Percentiles rank a stretch among this genome's conserved stretches.
These are phyloP conservation scores for Whalleya microplaca DNA, from an alignment of 2,329 filamentous ascomycete genomes.

Conservation along the genomic window DNA sequence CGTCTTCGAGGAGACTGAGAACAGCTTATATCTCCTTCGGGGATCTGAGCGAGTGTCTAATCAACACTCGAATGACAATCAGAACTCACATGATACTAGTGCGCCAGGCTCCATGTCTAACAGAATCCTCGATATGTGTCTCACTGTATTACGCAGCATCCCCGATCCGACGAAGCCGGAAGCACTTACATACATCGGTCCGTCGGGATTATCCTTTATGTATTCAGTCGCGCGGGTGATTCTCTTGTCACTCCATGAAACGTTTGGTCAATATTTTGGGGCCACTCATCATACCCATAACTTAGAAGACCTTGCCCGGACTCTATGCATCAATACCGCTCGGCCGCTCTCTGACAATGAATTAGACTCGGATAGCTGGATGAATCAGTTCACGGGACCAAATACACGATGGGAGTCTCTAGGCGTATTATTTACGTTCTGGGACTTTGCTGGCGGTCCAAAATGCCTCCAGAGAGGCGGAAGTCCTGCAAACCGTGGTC, in stretches of 20 bases:
- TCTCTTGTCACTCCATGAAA: conserved; percentile 37
- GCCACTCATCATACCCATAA: conserved; percentile 25
- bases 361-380: conserved; percentile 41
- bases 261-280: conserved; percentile 37
- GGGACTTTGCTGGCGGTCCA: conserved; percentile 20
- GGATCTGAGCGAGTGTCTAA: conserved; percentile 15
- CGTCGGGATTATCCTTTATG: conserved; percentile 39
- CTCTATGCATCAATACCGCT: conserved; percentile 44
- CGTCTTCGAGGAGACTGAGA: conserved; percentile 47
- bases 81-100: conserved; percentile 1
- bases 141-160: conserved; percentile 43
- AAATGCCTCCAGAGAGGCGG: conserved; percentile 1
- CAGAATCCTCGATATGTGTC: conserved; percentile 41
- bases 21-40: conserved; percentile 42
- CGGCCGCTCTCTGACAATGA: conserved; percentile 42
- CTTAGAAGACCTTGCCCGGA: conserved; percentile 42
- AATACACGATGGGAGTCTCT: conserved; percentile 50
- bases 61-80: conserved; percentile 1
- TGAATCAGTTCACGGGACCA: conserved; percentile 42
- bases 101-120: conserved; percentile 17
- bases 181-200: conserved; percentile 26
- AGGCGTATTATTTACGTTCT: conserved; percentile 42
- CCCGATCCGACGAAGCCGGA: conserved; percentile 33
- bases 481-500: conserved; percentile 10
- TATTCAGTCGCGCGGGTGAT: conserved; percentile 34